A percentile compares a stretch with the other conserved stretches of the same genome.
Conservation (phyloP, 2,329 filamentous ascomycete genomes). For the Colletotrichum sidae region DNA sequence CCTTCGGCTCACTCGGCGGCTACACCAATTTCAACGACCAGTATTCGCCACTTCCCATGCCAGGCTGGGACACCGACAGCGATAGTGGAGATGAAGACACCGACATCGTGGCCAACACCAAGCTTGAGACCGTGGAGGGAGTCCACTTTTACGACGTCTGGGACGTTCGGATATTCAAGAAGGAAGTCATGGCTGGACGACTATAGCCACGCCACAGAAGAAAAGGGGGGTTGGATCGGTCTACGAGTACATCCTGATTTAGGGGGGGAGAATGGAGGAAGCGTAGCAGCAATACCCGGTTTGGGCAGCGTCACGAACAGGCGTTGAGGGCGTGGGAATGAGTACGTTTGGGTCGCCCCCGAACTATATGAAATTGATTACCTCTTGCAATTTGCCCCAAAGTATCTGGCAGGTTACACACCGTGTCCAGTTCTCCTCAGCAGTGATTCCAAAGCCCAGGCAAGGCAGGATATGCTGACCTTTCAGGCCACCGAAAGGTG, state of each 20-base stretch:
- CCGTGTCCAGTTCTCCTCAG: too few relatives aligned
- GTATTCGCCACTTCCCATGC: constrained; percentile 44
- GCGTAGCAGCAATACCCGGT: constrained; percentile 8
- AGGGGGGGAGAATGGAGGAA: not conserved
- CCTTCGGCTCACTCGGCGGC: constrained; percentile 8
- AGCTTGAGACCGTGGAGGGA: constrained; percentile 53
- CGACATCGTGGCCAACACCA: constrained; percentile 39
- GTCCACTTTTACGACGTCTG: constrained; percentile 57
- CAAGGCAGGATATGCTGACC: too few relatives aligned
- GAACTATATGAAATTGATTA: too few relatives aligned
- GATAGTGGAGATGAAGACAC: constrained; percentile 49
- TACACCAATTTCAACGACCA: constrained; percentile 28
- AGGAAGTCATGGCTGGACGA: constrained; percentile 61
- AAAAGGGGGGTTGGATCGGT: constrained; percentile 23
- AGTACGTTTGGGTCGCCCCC: too few relatives aligned
- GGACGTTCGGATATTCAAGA: constrained; percentile 68
- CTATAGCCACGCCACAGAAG: constrained; percentile 44
- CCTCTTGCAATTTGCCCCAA: too few relatives aligned
- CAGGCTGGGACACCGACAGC: constrained; percentile 44
- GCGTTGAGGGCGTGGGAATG: too few relatives aligned
- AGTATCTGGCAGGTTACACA: too few relatives aligned
- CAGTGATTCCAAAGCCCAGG: too few relatives aligned
- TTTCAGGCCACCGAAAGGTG: too few relatives aligned
- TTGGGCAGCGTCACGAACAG: too few relatives aligned
- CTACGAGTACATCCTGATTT: constrained; percentile 1